Percentiles rank a stretch among this genome's conserved stretches.
Conservation (phyloP, 176 grass and related monocot species). For the Rhipidocladum racemiflorum region DNA sequence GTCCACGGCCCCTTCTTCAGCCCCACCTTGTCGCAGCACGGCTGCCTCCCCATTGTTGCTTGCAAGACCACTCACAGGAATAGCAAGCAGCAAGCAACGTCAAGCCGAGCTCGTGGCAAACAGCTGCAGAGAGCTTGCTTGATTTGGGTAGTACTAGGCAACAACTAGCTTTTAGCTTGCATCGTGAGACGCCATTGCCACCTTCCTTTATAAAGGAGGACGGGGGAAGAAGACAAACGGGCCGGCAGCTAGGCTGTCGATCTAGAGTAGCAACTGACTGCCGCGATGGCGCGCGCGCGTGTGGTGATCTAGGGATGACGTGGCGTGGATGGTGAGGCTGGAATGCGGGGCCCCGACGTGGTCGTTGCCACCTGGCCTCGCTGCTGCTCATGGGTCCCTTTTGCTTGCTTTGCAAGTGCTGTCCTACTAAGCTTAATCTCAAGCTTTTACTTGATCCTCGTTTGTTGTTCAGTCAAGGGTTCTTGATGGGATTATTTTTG, state of each 20-base stretch:
- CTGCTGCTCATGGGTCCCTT: conserved; percentile 40
- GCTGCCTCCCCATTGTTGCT: conserved; percentile 70
- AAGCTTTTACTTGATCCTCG: conserved; percentile 15
- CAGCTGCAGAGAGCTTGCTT: background rate
- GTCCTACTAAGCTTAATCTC: background rate
- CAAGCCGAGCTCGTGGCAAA: background rate
- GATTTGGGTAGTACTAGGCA: conserved; percentile 24
- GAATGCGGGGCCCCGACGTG: background rate
- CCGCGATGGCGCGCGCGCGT: background rate
- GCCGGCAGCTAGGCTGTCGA: background rate
- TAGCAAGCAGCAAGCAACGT: conserved; percentile 13
- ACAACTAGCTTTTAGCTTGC: conserved; percentile 14
- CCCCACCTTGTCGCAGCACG: conserved; percentile 86
- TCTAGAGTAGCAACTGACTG: background rate
- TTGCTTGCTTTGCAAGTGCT: conserved; percentile 61
- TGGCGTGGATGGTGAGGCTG: conserved; percentile 12
- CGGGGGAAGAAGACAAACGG: background rate
- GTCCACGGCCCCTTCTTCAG: conserved; percentile 87
- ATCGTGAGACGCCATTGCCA: conserved; percentile 40
- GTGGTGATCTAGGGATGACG: background rate
- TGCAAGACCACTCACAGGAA: background rate
- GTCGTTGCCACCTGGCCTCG: conserved; percentile 2
- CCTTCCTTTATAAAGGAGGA: conserved; percentile 66
- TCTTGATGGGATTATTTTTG: background rate
- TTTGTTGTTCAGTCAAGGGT: conserved; percentile 4